Evolutionary conservation across 768 basidiomycete genomes (phyloP).

Genomic region (Tremella fuciformis): DNA sequence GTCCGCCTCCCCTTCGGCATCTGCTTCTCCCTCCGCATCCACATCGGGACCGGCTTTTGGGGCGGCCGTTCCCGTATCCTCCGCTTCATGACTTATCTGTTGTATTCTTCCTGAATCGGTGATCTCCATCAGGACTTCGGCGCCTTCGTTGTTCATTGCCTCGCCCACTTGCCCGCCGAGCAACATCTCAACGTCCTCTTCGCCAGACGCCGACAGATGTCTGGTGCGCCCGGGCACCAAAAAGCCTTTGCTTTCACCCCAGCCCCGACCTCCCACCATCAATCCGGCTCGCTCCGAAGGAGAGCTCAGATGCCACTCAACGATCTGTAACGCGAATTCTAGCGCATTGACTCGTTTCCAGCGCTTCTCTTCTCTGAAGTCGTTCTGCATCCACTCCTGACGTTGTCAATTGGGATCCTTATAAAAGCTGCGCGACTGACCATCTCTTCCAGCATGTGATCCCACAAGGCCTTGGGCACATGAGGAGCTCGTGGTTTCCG

Average conservation of each 20-base stretch:
- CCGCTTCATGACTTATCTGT: constrained; percentile 55
- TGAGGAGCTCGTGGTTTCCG: constrained; percentile 85
- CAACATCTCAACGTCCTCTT: constrained; percentile 52
- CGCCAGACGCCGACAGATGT: constrained; percentile 42
- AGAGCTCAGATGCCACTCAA: constrained; percentile 80
- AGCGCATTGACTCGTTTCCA: constrained; percentile 88
- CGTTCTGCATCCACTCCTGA: constrained; percentile 96
- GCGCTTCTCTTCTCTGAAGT: constrained; percentile 87
- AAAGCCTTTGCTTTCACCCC: constrained; percentile 31
- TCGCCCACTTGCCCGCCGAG: constrained; percentile 16
- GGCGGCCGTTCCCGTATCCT: constrained; percentile 13
- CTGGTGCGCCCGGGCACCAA: constrained; percentile 24
- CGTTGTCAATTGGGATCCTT: background rate
- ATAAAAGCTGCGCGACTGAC: constrained; percentile 54
- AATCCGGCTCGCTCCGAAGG: constrained; percentile 62
- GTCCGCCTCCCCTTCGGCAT: constrained; percentile 52
- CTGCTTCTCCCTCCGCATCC: constrained; percentile 52
- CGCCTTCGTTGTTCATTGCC: constrained; percentile 16
- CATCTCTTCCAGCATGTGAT: constrained; percentile 95
- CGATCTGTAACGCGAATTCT: constrained; percentile 72
- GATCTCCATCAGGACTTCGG: constrained; percentile 50
- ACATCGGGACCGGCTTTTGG: constrained; percentile 35
- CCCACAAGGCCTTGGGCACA: constrained; percentile 75
- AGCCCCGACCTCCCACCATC: constrained; percentile 55
- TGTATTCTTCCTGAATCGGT: constrained; percentile 35